phyloP scores from a whole-genome alignment of 169 alveolate species.

The Babesia ovis region DNA sequence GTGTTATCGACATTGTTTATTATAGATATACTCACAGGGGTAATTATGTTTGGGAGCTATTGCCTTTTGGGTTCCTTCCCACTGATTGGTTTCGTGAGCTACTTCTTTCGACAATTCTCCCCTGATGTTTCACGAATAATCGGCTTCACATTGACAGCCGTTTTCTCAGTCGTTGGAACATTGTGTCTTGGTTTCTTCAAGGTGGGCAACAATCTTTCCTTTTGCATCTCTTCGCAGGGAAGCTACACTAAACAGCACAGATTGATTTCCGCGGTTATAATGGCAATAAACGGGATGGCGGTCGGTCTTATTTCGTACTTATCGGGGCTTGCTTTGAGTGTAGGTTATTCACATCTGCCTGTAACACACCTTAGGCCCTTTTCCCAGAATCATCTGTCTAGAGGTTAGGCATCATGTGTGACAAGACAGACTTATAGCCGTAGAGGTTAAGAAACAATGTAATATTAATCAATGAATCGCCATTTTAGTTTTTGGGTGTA shows the following conservation, averaged over 20 bases:
- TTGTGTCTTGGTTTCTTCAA: slow-evolving; percentile 63
- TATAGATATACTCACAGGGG: slow-evolving; percentile 62
- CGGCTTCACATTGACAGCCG: slow-evolving; percentile 34
- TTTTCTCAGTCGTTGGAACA: slow-evolving; percentile 51
- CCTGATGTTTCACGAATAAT: neutral
- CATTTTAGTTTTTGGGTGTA: too few species aligned
- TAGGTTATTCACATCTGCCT: neutral
- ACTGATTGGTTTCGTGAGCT: slow-evolving; percentile 82
- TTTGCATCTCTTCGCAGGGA: slow-evolving; percentile 27
- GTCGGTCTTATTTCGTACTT: slow-evolving; percentile 47
- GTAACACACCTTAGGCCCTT: neutral
- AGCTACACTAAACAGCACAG: slow-evolving; percentile 57
- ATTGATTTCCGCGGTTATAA: slow-evolving; percentile 36
- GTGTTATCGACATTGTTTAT: slow-evolving; percentile 13
- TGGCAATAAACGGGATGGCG: slow-evolving; percentile 52
- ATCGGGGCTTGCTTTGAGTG: slow-evolving; percentile 27
- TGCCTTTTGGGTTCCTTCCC: slow-evolving; percentile 86
- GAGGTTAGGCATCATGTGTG: too few species aligned
- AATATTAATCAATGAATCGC: too few species aligned
- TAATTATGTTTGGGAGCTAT: slow-evolving; percentile 84
- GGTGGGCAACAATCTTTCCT: slow-evolving; percentile 9
- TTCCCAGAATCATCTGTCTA: slow-evolving; percentile 16
- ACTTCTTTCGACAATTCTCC: slow-evolving; percentile 22
- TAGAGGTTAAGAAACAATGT: too few species aligned
- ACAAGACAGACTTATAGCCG: too few species aligned